Conservation (phyloP, 2,329 filamentous ascomycete species). For the Penicillium griseofulvum region DNA sequence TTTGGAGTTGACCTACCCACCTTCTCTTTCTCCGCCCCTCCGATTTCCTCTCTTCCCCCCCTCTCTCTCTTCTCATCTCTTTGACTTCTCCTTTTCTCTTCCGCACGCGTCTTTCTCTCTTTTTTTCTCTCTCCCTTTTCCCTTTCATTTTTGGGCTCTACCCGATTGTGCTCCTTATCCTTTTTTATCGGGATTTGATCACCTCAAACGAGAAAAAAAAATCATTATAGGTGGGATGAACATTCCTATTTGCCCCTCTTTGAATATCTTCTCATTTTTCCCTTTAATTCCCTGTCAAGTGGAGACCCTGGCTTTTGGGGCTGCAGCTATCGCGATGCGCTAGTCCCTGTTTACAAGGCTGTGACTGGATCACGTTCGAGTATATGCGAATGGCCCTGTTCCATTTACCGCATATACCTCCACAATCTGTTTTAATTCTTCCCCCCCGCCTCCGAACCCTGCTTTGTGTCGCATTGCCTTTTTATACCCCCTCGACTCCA, state of each 20-base stretch:
- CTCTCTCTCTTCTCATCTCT: background rate
- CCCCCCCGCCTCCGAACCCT: background rate
- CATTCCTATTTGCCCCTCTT: background rate
- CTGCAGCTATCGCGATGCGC: slow-evolving; percentile 6
- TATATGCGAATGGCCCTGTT: slow-evolving; percentile 3
- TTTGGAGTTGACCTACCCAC: slow-evolving; percentile 4
- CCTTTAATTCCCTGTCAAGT: background rate
- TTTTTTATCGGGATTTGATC: background rate
- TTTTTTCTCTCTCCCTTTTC: background rate
- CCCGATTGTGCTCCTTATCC: background rate
- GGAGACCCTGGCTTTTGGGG: background rate
- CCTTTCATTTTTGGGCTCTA: background rate
- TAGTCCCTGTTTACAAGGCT: background rate
- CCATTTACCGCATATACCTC: background rate
- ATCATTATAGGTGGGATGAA: slow-evolving; percentile 16
- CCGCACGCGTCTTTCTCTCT: background rate
- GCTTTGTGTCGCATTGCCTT: background rate
- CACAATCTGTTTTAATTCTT: background rate
- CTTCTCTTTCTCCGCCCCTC: slow-evolving; percentile 5
- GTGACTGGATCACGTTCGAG: slow-evolving; percentile 2
- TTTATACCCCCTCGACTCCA: background rate
- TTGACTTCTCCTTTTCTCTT: background rate
- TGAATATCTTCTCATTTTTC: background rate
- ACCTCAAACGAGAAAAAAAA: background rate
- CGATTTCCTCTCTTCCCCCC: slow-evolving; percentile 7